Evolutionary conservation across 345 rosid species (phyloP), one percentile per base, ranked within the genome.

Genomic region (Camelina hispida): DNA sequence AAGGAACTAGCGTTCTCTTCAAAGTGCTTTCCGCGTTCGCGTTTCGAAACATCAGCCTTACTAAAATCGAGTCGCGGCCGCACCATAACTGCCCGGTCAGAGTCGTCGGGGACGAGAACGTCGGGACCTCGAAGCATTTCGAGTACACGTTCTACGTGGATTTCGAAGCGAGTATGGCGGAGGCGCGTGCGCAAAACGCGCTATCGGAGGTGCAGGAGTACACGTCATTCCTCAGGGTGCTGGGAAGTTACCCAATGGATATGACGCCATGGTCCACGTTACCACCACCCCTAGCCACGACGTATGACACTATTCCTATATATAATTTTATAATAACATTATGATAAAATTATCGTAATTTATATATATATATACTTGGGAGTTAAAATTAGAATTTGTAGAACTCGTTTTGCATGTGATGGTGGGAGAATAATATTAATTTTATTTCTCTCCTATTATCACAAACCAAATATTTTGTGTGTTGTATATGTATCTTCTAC

Each of bases 161-260:
- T 77, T 95, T 95, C 42, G 99, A 95, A 60, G 99, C 99, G 1
- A 90, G 97, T 3, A 90, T 95, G 98, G 99, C 99, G 18, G 98
- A 95, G 44, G 80, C 81, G 17, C 84, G 98, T 62, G 98, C 98
- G 11, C 98, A 95, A 69, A 92, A 95, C 78, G 99, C 99, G n/a
- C 78, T 95, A 38, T 84, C 96, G 17, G 99, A 92, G 83, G 98
- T 95, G n/a, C 99, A 95, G 64, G 99, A 95, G 77, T 92, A 88
- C 88, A 92, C 99, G 22, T 95, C 99, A 7, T 95, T 95, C 84
- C 83, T 95, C 76, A 81, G 99, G 81, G 99, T 95, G 28, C 72
- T 95, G 72, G 99, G 99, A 11, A 95, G 99, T 62, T 95, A 95
- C 76, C 99, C 99, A 3, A 95, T 90, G 93, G 99, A 95, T 80